These are phyloP conservation scores for Parachaetomium inaequale DNA, from an alignment of 495 filamentous ascomycete species.

Conservation along the genomic window DNA sequence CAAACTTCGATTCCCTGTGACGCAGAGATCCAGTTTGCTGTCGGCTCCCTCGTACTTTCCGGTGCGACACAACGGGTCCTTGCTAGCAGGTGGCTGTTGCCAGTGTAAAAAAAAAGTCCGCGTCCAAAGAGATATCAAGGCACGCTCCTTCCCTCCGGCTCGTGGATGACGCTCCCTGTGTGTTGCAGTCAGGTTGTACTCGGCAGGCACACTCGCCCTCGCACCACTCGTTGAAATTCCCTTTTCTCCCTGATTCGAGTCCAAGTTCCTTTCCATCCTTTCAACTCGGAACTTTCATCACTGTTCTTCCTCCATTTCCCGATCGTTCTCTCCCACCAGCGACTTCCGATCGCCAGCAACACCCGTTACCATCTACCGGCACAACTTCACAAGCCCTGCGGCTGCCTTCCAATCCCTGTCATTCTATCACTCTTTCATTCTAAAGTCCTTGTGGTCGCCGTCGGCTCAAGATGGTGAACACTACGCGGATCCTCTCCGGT, in stretches of 20 bases:
- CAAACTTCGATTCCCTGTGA: too few species aligned
- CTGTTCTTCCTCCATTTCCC: neutral
- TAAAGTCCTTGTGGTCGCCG: too few species aligned
- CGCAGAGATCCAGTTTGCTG: neutral
- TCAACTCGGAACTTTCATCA: neutral
- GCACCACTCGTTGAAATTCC: neutral
- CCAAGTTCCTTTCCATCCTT: neutral
- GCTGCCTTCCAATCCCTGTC: neutral
- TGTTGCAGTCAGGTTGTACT: neutral
- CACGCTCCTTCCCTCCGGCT: neutral
- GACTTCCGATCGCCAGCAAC: neutral
- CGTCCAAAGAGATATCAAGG: conserved; percentile 4
- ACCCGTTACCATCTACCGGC: neutral
- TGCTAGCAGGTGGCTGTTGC: neutral
- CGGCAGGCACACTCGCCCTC: neutral
- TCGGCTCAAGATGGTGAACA: conserved; percentile 4
- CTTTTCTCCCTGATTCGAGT: neutral
- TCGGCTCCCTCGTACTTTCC: conserved; percentile 11
- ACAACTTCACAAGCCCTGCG: neutral
- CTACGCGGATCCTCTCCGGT: neutral
- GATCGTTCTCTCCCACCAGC: neutral
- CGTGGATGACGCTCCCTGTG: too few species aligned
- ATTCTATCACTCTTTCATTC: neutral
- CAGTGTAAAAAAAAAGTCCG: neutral
- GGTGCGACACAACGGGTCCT: neutral